Evolutionary conservation across 768 basidiomycete species (phyloP).

Genomic region (Kondoa subrosea): DNA sequence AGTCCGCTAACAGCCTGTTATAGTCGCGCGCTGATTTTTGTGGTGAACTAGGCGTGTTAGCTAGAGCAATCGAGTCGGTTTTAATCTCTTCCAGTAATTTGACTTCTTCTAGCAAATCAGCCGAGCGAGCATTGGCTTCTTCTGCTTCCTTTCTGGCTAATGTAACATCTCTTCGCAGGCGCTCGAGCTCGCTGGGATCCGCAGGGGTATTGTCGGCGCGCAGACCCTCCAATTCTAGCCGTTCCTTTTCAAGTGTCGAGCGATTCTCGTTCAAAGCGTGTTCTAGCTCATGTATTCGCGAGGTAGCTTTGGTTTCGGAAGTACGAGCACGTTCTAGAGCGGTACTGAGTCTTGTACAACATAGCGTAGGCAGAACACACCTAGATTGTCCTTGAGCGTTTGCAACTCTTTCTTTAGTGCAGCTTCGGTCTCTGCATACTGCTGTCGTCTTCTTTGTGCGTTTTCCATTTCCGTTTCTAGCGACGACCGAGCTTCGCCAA

Average conservation of each 20-base stretch:
- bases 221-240: constrained; percentile 67
- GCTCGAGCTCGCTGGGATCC: constrained; percentile 36
- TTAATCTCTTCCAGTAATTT: constrained; percentile 20
- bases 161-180: constrained; percentile 14
- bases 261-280: constrained; percentile 76
- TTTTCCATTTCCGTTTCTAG: constrained; percentile 48
- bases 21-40: background rate
- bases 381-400: constrained; percentile 49
- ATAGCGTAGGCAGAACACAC: constrained; percentile 32
- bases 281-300: constrained; percentile 51
- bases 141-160: constrained; percentile 13
- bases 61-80: background rate
- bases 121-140: constrained; percentile 8
- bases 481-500: constrained; percentile 51
- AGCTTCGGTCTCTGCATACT: constrained; percentile 36
- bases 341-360: background rate
- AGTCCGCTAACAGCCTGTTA: background rate
- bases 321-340: background rate
- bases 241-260: constrained; percentile 67
- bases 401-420: constrained; percentile 55
- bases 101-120: constrained; percentile 21
- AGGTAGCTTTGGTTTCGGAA: background rate
- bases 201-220: constrained; percentile 46
- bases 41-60: background rate
- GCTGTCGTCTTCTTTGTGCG: constrained; percentile 26